Percentiles rank a stretch among this genome's conserved stretches.
Evolutionary conservation across 495 filamentous ascomycete species (phyloP).

Genomic region (Letharia columbiana): DNA sequence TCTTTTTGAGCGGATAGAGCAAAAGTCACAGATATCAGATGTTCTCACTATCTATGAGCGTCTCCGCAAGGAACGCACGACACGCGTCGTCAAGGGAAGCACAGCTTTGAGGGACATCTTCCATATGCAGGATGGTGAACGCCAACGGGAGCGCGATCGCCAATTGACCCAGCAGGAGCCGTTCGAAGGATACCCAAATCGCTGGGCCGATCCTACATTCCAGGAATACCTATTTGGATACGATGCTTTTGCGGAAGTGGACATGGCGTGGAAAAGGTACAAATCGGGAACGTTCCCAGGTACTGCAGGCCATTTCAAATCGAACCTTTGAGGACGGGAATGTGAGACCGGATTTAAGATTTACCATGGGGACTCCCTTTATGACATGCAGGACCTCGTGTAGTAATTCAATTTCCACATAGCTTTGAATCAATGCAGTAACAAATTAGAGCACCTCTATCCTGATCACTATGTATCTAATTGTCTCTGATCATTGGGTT

Average conservation of each 20-base stretch:
- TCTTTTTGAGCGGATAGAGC: slow-evolving; percentile 36
- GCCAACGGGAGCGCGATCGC: slow-evolving; percentile 44
- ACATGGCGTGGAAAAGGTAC: slow-evolving; percentile 33
- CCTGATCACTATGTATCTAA: not conserved
- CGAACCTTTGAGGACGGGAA: not conserved
- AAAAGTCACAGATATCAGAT: slow-evolving; percentile 33
- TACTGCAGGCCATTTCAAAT: slow-evolving; percentile 11
- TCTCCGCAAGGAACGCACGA: slow-evolving; percentile 43
- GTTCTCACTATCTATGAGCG: slow-evolving; percentile 41
- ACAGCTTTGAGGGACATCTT: slow-evolving; percentile 42
- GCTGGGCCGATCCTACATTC: slow-evolving; percentile 43
- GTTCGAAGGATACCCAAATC: slow-evolving; percentile 36
- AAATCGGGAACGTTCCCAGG: slow-evolving; percentile 12
- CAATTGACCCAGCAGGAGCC: slow-evolving; percentile 32
- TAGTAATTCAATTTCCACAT: not conserved
- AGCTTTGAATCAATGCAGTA: not conserved
- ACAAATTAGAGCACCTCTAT: not conserved
- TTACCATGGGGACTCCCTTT: not conserved
- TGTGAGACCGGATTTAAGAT: not conserved
- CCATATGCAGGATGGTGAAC: slow-evolving; percentile 46
- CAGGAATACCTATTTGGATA: slow-evolving; percentile 42
- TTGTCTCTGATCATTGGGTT: not conserved
- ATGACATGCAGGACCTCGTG: not conserved
- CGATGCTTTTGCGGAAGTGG: slow-evolving; percentile 39
- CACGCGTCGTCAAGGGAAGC: slow-evolving; percentile 44